Evolutionary conservation across 2,329 filamentous ascomycete genomes (phyloP), one percentile per base, ranked within the genome.

Genomic region (Magnaporthiopsis poae): DNA sequence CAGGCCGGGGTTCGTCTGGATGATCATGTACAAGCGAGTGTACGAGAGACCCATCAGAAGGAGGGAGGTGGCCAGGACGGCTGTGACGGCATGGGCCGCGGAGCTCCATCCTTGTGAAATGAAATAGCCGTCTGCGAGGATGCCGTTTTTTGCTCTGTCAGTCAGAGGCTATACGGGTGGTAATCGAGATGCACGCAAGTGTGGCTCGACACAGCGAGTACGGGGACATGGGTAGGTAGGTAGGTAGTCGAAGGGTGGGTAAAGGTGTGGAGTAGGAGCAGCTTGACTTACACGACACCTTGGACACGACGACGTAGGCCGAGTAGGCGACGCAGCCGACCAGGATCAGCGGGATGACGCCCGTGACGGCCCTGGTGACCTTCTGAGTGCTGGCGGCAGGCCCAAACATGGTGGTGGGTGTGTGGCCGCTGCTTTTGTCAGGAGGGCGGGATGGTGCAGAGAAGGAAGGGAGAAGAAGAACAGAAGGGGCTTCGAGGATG

Each of bases 1-100:
- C 66, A 92, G 84, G 4, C 91, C 93, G 0, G 92, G 89, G 70
- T 92, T 85, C 70, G 81, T 81, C 67, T 86, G 83, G 64, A 96
- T 87, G 46, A 85, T 84, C 69, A 87, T 78, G 60, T 93, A 76
- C 12, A 93, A 84, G 69, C 92, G 89, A 27, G 90, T 73, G 76
- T 96, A 97, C 27, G 88, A 83, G 39, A 80, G 72, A 31, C 88
- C 73, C 72, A 92, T 84, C 52, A 65, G 59, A 9, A 65, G 29
- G 36, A 89, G 80, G 21, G 90, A 71, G 61, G 96, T 80, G 66
- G 96, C 81, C 65, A 93, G 65, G 72, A 89, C 90, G 77, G 91
- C 92, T 31, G 93, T 77, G 35, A 87, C 84, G 61, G 39, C 65
- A 29, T 52, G 25, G 5, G 65, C 60, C 8, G 61, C 27, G 9